Base-by-base conservation (phyloP, 1,284 basidiomycete species). In the Cryptococcus deneoformans region DNA sequence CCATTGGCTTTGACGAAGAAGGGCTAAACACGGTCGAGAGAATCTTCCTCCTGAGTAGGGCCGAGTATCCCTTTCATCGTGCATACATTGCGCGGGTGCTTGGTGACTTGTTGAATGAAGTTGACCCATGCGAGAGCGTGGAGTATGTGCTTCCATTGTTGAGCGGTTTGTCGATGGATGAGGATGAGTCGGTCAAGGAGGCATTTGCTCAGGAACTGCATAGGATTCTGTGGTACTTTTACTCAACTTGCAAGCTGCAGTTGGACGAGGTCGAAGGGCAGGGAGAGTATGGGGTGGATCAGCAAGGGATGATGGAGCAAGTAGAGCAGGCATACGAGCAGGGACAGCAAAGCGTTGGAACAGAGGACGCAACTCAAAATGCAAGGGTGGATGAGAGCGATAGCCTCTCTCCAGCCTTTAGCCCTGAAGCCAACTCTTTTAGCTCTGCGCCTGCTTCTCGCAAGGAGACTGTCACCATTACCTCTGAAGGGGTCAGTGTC, bases 141-240 rank as follows among this genome's bases (percentile, higher is more conserved):
- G 90, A 94, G 75, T 99, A 96, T 73, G 90, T 99, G 51, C 81
- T 97, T 11, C 94, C 94, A 1, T 82, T 97, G 16, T 84, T 99
- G 58, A 89, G 86, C 53, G 86, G 85, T 29, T 85, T 98, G 37
- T 92, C 90, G 2, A 86, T 89, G 75, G 94, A 98, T 71, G 86
- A 90, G 74, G 94, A 97, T 64, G 91, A 95, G 66, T 79, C 84
- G 43, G 93, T 99, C 59, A 93, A 92, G 76, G 91, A 96, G 70
- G 89, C 92, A 0, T 86, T 99, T 44, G 87, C 91, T 1, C 83
- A 86, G 2, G 87, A 92, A 69, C 80, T 99, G 29, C 85, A 91
- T 52, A 80, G 84, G 46, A 85, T 96, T 64, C 85, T 97, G 64
- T 97, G 92, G 92, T 96, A 90, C 86, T 98, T 95, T 78, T 87